Conservation (phyloP, 768 basidiomycete genomes). For the Hericium rajendrae region DNA sequence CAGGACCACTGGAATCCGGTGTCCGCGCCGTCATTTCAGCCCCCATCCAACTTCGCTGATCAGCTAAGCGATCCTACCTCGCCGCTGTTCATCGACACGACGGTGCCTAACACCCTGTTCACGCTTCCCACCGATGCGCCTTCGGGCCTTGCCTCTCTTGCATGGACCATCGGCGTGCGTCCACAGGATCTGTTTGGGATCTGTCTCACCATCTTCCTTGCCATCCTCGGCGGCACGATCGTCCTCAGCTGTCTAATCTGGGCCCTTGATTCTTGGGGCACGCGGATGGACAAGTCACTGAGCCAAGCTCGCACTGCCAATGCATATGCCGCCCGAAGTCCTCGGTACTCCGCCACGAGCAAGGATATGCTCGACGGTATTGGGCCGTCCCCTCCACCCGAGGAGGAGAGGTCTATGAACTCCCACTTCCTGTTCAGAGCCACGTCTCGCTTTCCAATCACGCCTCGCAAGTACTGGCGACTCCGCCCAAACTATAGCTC, state of each 20-base stretch:
- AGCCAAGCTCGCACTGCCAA: conserved; percentile 20
- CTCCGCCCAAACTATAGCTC: conserved; percentile 56
- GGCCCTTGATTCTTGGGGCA: conserved; percentile 52
- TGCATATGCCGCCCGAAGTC: conserved; percentile 25
- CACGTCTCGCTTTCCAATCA: conserved; percentile 27
- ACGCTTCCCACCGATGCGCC: conserved; percentile 53
- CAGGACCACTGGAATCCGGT: conserved; percentile 62
- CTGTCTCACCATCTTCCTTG: conserved; percentile 76
- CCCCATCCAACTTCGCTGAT: conserved; percentile 60
- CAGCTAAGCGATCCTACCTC: conserved; percentile 66
- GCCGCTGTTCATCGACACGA: conserved; percentile 65
- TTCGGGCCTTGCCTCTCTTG: conserved; percentile 73
- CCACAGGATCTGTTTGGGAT: conserved; percentile 76
- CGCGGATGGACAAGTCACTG: conserved; percentile 23
- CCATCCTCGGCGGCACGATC: conserved; percentile 65
- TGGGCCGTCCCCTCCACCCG: conserved; percentile 19
- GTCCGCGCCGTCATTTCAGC: conserved; percentile 42
- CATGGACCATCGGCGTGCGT: conserved; percentile 73
- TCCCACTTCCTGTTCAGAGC: conserved; percentile 30
- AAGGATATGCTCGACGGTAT: conserved; percentile 42
- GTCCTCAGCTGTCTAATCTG: conserved; percentile 62
- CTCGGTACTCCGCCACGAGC: conserved; percentile 33
- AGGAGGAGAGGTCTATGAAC: conserved; percentile 42
- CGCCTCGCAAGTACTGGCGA: conserved; percentile 35
- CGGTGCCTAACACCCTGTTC: conserved; percentile 64